Percentiles rank a stretch among this genome's conserved stretches.
Evolutionary conservation across 2,329 filamentous ascomycete species (phyloP).

Genomic region (Cercospora beticola): DNA sequence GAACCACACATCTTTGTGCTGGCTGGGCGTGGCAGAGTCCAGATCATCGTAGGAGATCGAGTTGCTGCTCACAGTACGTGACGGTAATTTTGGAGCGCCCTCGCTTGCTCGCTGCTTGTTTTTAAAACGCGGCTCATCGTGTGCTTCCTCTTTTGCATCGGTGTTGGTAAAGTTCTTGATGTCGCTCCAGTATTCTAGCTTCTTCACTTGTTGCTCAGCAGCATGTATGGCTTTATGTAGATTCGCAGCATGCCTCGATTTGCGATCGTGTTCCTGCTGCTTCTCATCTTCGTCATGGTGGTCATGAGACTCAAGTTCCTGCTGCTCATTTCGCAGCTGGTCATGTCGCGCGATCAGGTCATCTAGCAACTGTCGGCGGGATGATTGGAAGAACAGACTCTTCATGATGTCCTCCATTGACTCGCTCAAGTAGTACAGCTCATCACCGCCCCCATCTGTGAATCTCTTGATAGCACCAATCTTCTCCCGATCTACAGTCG

Average conservation of each 20-base stretch:
- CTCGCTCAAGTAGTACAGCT: constrained; percentile 71
- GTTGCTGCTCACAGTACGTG: constrained; percentile 9
- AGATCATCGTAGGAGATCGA: constrained; percentile 9
- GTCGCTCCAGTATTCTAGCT: constrained; percentile 85
- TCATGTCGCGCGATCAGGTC: constrained; percentile 65
- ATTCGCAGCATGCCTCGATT: constrained; percentile 58
- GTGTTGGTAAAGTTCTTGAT: constrained; percentile 44
- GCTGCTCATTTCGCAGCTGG: constrained; percentile 51
- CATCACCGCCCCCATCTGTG: constrained; percentile 70
- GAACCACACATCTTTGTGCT: constrained; percentile 23
- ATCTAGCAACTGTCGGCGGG: constrained; percentile 71
- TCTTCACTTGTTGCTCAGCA: constrained; percentile 76
- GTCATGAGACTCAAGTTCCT: constrained; percentile 45
- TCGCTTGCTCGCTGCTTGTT: constrained; percentile 25
- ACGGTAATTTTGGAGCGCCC: constrained; percentile 7
- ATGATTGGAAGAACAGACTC: constrained; percentile 85
- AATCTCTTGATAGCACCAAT: constrained; percentile 80
- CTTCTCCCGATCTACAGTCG: constrained; percentile 87
- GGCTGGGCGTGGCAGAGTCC: constrained; percentile 15
- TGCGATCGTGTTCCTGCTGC: constrained; percentile 41
- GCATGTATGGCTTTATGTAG: constrained; percentile 72
- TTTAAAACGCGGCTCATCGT: constrained; percentile 26
- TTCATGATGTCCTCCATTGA: constrained; percentile 83
- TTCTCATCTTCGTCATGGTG: constrained; percentile 44
- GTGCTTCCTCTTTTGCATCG: constrained; percentile 14